A percentile compares a stretch with the other conserved stretches of the same genome.
Conservation (phyloP, 192 early-diverging fungal species). For the Allomyces macrogynus region DNA sequence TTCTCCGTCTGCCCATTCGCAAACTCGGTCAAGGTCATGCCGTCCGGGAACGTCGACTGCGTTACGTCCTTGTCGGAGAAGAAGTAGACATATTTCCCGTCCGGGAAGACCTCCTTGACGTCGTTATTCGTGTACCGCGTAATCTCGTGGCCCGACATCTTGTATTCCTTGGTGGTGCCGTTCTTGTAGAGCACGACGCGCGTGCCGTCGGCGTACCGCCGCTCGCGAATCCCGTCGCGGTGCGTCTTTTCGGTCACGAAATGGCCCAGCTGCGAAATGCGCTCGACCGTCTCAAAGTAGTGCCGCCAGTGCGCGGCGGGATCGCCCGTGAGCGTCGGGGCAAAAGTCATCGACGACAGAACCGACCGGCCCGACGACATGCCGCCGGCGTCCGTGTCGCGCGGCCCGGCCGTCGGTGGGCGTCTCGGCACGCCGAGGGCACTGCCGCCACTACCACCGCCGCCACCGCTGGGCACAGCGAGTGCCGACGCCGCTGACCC, state of each 20-base stretch:
- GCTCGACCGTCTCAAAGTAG: background rate
- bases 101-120: constrained; percentile 1
- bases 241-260: background rate
- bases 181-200: constrained; percentile 3
- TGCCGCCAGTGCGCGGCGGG: background rate
- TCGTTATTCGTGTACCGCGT: constrained; percentile 3
- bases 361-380: background rate
- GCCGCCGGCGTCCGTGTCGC: too few species aligned
- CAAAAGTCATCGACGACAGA: background rate
- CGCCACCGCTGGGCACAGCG: background rate
- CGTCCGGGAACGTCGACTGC: constrained; percentile 2
- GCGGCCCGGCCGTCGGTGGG: too few species aligned
- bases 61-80: constrained; percentile 1
- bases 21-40: constrained; percentile 3
- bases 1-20: constrained; percentile 3
- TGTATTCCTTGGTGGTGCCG: constrained; percentile 3
- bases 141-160: constrained; percentile 1
- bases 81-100: constrained; percentile 1
- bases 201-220: constrained; percentile 2
- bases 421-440: background rate
- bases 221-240: constrained; percentile 3
- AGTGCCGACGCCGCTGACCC: background rate
- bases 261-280: background rate
- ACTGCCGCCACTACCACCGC: background rate
- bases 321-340: background rate